phyloP scores from a whole-genome alignment of 2,329 filamentous ascomycete species.

The Diaporthe australafricana region DNA sequence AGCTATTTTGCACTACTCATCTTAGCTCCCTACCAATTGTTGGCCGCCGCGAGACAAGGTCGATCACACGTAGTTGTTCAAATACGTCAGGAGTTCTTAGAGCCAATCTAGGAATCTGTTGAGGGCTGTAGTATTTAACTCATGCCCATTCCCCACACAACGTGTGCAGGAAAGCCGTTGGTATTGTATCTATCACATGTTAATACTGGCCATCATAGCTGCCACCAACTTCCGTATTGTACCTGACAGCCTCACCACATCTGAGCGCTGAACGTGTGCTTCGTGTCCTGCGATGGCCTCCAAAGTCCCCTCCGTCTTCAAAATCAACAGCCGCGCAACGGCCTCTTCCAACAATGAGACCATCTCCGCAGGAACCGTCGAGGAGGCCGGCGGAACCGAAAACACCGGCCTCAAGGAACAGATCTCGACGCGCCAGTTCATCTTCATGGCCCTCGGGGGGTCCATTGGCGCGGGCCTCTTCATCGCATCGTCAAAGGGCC shows the following conservation, averaged over 20 bases:
- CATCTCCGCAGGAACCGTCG: background rate
- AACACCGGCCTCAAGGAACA: constrained; percentile 39
- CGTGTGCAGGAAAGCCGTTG: background rate
- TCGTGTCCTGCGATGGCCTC: background rate
- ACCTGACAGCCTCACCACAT: background rate
- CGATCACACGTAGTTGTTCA: background rate
- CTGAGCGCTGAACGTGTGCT: too few relatives aligned
- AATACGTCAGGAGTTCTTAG: background rate
- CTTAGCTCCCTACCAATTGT: background rate
- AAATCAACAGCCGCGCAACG: constrained; percentile 6
- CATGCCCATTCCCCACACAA: background rate
- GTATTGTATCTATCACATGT: too few relatives aligned
- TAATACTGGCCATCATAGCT: background rate
- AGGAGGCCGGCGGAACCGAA: background rate
- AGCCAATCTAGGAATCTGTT: too few relatives aligned
- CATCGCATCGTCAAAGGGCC: constrained; percentile 47
- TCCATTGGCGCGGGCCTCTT: constrained; percentile 52
- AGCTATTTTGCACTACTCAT: background rate
- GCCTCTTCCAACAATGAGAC: background rate
- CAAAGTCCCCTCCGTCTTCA: background rate
- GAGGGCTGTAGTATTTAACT: too few relatives aligned
- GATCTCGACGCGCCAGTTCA: constrained; percentile 50
- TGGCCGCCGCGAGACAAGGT: background rate
- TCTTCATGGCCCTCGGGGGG: constrained; percentile 49
- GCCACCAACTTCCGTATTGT: background rate